Evolutionary conservation across 2,329 filamentous ascomycete species (phyloP), one percentile per base, ranked within the genome.

Genomic region (Emergomyces orientalis): DNA sequence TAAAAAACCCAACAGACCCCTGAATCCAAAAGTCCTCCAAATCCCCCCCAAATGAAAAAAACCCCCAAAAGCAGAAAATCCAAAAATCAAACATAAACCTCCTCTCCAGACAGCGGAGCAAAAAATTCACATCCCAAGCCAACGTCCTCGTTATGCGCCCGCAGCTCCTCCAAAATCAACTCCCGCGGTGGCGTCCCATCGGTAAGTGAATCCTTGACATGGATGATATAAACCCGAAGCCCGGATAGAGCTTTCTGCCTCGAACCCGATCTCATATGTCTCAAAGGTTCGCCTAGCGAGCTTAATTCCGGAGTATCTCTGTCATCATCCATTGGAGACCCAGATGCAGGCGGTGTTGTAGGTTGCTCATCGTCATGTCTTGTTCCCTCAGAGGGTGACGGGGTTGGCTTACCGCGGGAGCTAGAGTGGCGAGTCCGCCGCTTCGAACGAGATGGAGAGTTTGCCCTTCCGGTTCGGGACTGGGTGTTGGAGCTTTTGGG

Each of bases 191-290:
- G 74, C 32, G 84, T 84, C 0, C 86, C 90, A 71, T 96, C 91
- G 9, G 81, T 79, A 62, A 97, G 78, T 27, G 84, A 88, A 67
- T 97, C 93, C 74, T 99, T 99, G 71, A 97, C 84, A 72, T 99
- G 94, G 45, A 97, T 97, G 62, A 97, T 85, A 59, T 97, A 86
- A 1, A 99, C 80, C 66, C 86, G 88, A 34, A 97, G 73, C 0
- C 91, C 91, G 60, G 81, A 79, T 4, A 99, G 79, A 7, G 86
- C 86, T 25, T 55, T 55, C 47, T 9, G 47, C 3, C 30, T 55
- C 34, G 8, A 34, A 49, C 19, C 37, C 8, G 43, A 49, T 22
- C 62, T 52, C 17, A 14, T 39, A 8, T 11, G 19, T 52, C 8
- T 43, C 34, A 25, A 14, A 25, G 30, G 19, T 25, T 51, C 30